Percentiles rank a stretch among this genome's conserved stretches.
phyloP scores from a whole-genome alignment of 2,329 filamentous ascomycete genomes.

The Pestalotiopsis sp. region DNA sequence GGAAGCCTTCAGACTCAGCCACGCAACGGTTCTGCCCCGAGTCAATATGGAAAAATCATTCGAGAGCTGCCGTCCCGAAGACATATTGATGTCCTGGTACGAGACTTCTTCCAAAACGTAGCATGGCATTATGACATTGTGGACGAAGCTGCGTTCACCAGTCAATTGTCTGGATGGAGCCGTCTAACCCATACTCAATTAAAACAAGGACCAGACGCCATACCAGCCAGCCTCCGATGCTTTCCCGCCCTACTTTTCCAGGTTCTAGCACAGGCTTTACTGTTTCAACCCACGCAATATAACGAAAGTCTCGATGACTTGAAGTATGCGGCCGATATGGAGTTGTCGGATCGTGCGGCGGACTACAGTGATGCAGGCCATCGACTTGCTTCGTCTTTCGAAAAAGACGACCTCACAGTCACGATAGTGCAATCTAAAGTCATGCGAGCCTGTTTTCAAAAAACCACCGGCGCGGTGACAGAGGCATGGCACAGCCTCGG shows the following conservation, averaged over 20 bases:
- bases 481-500: neutral
- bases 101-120: neutral
- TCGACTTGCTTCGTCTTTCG: neutral
- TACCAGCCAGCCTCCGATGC: neutral
- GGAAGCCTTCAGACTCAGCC: neutral
- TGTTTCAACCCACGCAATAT: neutral
- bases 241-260: neutral
- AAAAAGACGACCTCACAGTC: neutral
- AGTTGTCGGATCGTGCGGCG: neutral
- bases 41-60: neutral
- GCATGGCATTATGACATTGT: neutral
- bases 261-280: neutral
- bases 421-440: neutral
- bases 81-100: neutral
- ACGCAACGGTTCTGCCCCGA: neutral
- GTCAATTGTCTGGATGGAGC: neutral
- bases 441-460: neutral
- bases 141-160: neutral
- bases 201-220: neutral
- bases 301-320: neutral
- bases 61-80: neutral
- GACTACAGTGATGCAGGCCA: neutral
- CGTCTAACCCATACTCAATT: neutral
- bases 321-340: neutral
- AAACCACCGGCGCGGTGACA: neutral